These are phyloP conservation scores for Peronospora belbahrii DNA, from an alignment of 352 stramenopile genomes.

Conservation along the genomic window DNA sequence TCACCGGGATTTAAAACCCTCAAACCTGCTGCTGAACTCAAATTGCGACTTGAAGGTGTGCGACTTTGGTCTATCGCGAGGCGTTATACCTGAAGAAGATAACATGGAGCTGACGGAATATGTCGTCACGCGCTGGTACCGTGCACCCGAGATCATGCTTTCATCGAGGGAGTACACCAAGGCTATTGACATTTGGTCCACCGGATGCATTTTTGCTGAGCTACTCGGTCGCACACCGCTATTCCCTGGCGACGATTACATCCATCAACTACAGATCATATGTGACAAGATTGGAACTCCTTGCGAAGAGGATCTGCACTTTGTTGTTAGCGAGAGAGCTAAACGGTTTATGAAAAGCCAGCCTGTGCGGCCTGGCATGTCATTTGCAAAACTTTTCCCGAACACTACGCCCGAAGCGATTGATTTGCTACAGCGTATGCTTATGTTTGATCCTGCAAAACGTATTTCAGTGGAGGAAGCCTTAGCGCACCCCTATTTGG, in stretches of 20 bases:
- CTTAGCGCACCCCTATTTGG: slow-evolving; percentile 86
- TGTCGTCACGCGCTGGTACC: slow-evolving; percentile 91
- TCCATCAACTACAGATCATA: slow-evolving; percentile 97
- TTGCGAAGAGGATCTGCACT: slow-evolving; percentile 82
- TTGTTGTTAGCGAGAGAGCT: slow-evolving; percentile 88
- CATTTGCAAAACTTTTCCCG: slow-evolving; percentile 68
- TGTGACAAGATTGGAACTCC: slow-evolving; percentile 87
- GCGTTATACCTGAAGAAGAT: slow-evolving; percentile 73
- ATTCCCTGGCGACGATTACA: slow-evolving; percentile 97
- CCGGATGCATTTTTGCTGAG: slow-evolving; percentile 92
- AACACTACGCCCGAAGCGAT: slow-evolving; percentile 59
- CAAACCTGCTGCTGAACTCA: slow-evolving; percentile 94
- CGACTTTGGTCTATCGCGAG: slow-evolving; percentile 87
- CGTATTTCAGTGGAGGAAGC: slow-evolving; percentile 91
- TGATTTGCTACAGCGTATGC: slow-evolving; percentile 81
- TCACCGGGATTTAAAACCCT: slow-evolving; percentile 96
- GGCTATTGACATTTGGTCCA: slow-evolving; percentile 94
- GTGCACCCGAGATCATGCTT: slow-evolving; percentile 94
- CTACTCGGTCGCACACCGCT: slow-evolving; percentile 85
- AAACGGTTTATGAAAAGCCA: slow-evolving; percentile 84
- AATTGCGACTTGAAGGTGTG: slow-evolving; percentile 91
- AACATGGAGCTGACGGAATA: slow-evolving; percentile 90
- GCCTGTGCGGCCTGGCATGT: slow-evolving; percentile 57
- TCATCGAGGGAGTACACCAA: slow-evolving; percentile 94
- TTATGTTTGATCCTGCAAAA: slow-evolving; percentile 81